These are phyloP conservation scores for Anacardium occidentale DNA, from an alignment of 345 rosid species.

Conservation along the genomic window DNA sequence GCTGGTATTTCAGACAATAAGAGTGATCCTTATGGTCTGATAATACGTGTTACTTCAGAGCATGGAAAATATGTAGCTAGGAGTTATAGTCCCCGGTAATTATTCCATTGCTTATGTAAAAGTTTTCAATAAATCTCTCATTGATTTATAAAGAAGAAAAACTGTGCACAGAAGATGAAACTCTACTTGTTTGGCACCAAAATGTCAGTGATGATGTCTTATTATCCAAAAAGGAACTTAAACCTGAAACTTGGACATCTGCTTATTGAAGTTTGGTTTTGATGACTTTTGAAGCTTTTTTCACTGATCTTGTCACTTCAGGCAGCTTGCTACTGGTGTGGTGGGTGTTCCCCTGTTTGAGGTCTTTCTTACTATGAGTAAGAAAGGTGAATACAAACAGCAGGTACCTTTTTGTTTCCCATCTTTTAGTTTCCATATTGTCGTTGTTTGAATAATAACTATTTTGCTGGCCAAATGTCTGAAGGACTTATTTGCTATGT, in stretches of 20 bases:
- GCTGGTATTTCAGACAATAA: constrained; percentile 77
- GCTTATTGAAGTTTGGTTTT: constrained; percentile 2
- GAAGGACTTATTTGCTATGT: not conserved
- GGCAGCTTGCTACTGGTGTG: constrained; percentile 77
- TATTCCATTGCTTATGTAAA: constrained; percentile 5
- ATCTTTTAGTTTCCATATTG: constrained; percentile 4
- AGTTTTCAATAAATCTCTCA: not conserved
- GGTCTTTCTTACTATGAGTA: constrained; percentile 63
- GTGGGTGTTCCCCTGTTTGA: constrained; percentile 79
- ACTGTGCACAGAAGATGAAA: not conserved
- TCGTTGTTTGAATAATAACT: constrained; percentile 4
- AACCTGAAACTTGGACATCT: not conserved
- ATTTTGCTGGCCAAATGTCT: not conserved
- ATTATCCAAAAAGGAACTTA: not conserved
- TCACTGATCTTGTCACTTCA: constrained; percentile 34
- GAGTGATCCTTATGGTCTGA: constrained; percentile 79
- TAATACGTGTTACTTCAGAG: constrained; percentile 85
- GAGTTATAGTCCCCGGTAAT: constrained; percentile 80
- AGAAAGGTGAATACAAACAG: constrained; percentile 72
- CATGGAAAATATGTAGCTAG: constrained; percentile 93
- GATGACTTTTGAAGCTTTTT: constrained; percentile 19
- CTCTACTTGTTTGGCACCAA: not conserved
- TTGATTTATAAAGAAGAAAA: constrained; percentile 5
- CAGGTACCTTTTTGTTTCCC: constrained; percentile 50
- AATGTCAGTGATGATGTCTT: not conserved